These are phyloP conservation scores for Sarcodon aspratus DNA, from an alignment of 768 basidiomycete species.

Conservation along the genomic window DNA sequence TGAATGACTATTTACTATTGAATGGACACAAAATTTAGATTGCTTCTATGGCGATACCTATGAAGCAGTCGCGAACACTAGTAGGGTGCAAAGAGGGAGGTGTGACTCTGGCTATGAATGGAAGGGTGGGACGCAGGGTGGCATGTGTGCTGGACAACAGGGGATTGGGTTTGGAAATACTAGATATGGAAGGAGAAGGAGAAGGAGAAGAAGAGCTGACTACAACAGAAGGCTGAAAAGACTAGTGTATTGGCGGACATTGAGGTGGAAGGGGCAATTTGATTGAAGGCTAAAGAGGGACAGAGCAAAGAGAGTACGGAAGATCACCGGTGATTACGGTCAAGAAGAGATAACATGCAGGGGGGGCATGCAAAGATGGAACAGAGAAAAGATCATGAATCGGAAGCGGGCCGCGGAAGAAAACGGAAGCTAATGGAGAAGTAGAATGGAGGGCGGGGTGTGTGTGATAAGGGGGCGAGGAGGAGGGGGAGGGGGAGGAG, in stretches of 20 bases:
- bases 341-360: too few relatives aligned
- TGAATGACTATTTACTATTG: too few relatives aligned
- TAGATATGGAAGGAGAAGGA: constrained; percentile 55
- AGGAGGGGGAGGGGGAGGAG: constrained; percentile 1
- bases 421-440: background rate
- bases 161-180: constrained; percentile 55
- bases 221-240: constrained; percentile 5
- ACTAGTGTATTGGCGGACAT: too few relatives aligned
- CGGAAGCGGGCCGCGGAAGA: too few relatives aligned
- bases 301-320: background rate
- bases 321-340: too few relatives aligned
- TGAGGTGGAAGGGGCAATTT: constrained; percentile 1
- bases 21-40: constrained; percentile 26
- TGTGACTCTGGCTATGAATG: constrained; percentile 62
- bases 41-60: constrained; percentile 32
- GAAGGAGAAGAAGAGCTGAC: constrained; percentile 15
- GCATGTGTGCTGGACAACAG: constrained; percentile 61
- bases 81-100: constrained; percentile 37
- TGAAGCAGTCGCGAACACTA: constrained; percentile 48
- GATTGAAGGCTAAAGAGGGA: background rate
- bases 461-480: background rate
- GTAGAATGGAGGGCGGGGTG: constrained; percentile 1
- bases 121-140: constrained; percentile 60
- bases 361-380: too few relatives aligned
- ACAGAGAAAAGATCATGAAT: too few relatives aligned